Base-by-base conservation (phyloP, 164 flowering plant genomes). In the Warburgia ugandensis region DNA sequence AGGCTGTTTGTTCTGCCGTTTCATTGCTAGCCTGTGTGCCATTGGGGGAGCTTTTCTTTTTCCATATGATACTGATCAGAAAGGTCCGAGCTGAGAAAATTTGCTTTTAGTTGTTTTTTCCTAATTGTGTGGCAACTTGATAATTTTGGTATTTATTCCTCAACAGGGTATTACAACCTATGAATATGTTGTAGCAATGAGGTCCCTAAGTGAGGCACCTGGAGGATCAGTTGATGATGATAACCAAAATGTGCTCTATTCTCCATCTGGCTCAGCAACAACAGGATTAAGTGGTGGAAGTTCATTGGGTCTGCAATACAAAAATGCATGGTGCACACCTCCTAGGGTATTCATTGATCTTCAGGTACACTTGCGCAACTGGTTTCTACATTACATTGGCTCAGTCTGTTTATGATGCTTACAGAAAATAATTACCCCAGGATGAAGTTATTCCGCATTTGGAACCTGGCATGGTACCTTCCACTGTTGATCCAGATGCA, bases 171-270 rank as follows among this genome's bases (percentile, higher is more conserved):
- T 92, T 31, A 92, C 99, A 37, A 92, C 99, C 10, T 92, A 88
- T 58, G 99, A 92, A 55, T 92, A 77, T 72, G 87, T 92, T 51
- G 95, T 92, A 63, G 97, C 94, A 28, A 86, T 92, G 96, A 79
- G 96, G 66, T 78, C 94, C 35, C 70, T 76, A 81, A 84, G 87
- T 54, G 97, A 88, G 69, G 85, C 79, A 50, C 88, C 87, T 50
- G 88, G 77, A 51, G 81, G 69, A 44, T 68, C 79, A 32, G 76
- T 77, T 2, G 88, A 81, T 45, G 90, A 81, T 59, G 86, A 83
- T 30, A 53, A 75, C 56, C 81, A 74, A 29, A 81, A 73, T 45
- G 36, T 78, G 40, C 36, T 73, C 10, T 76, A 73, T 55, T 92
- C 99, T 40, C 97, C 99, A 29, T 25, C 84, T 2, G 94, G 96